Conservation (phyloP, 148 eudicot species). For the Rhododendron simsii region DNA sequence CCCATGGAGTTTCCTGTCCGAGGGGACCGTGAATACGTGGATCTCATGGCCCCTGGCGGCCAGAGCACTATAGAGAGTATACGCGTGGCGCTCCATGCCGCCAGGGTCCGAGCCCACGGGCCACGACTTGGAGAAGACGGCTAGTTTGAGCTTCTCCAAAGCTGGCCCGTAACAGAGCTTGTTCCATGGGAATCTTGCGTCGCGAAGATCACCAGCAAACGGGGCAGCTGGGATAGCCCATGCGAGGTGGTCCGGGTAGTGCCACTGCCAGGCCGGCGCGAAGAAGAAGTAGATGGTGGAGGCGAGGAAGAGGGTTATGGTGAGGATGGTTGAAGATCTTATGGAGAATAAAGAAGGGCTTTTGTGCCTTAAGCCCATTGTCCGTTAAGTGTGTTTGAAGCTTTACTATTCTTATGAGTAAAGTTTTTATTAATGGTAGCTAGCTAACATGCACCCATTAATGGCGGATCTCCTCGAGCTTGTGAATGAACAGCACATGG, state of each 20-base stretch:
- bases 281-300: constrained; percentile 17
- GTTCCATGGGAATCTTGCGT: constrained; percentile 23
- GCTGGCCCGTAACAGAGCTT: constrained; percentile 20
- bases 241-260: neutral
- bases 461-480: constrained; percentile 24
- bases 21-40: constrained; percentile 31
- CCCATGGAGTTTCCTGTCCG: constrained; percentile 11
- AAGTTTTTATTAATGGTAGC: neutral
- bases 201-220: constrained; percentile 13
- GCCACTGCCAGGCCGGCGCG: neutral
- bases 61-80: constrained; percentile 19
- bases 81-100: constrained; percentile 46
- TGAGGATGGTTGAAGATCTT: constrained; percentile 16
- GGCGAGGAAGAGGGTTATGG: constrained; percentile 15
- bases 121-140: constrained; percentile 36
- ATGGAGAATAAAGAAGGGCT: constrained; percentile 5
- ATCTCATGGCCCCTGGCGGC: constrained; percentile 34
- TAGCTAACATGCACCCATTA: neutral
- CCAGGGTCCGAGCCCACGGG: constrained; percentile 24
- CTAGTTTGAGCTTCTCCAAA: constrained; percentile 22
- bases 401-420: neutral
- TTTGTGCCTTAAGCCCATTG: constrained; percentile 11
- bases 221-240: neutral
- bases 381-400: neutral
- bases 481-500: constrained; percentile 17